phyloP scores from a whole-genome alignment of 192 early-diverging fungal genomes.

The Coemansia sp. region DNA sequence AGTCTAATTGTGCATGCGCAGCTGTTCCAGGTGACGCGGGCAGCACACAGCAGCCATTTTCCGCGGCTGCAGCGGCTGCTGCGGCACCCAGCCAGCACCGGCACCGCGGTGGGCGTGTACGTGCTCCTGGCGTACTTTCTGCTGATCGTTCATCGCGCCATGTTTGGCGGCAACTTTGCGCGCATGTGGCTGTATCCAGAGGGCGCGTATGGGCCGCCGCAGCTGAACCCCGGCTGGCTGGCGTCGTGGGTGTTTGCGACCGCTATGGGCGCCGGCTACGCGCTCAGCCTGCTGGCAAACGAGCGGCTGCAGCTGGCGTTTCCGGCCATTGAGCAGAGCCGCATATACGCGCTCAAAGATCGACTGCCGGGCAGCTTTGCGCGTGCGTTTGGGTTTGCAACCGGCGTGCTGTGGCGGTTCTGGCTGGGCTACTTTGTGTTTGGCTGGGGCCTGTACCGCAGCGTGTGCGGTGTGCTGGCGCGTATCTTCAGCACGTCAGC shows the following conservation, averaged over 20 bases:
- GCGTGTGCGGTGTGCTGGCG: conserved; percentile 25
- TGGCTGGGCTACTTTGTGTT: conserved; percentile 41
- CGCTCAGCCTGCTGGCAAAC: conserved; percentile 15
- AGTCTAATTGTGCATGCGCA: conserved; percentile 23
- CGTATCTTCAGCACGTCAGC: conserved; percentile 35
- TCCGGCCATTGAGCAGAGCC: conserved; percentile 42
- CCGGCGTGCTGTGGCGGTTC: conserved; percentile 21
- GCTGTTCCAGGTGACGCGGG: conserved; percentile 35
- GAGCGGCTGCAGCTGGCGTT: conserved; percentile 49
- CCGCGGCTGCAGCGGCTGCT: conserved; percentile 44
- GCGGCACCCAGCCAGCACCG: conserved; percentile 23
- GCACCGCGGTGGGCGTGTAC: conserved; percentile 9
- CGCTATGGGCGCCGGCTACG: conserved; percentile 23
- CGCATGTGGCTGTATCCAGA: conserved; percentile 48
- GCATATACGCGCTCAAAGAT: conserved; percentile 40
- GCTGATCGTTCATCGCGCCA: conserved; percentile 21
- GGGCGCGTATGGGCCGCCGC: conserved; percentile 42
- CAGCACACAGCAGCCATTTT: conserved; percentile 37
- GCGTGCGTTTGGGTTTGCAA: conserved; percentile 24
- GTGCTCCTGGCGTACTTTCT: conserved; percentile 17
- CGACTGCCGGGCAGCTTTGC: conserved; percentile 35
- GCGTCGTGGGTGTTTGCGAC: conserved; percentile 28
- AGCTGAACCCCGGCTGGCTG: conserved; percentile 47
- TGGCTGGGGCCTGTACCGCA: conserved; percentile 43
- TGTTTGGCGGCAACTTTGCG: conserved; percentile 24